Percentiles rank a stretch among this genome's conserved stretches.
Conservation (phyloP, 108 stramenopile genomes). For the Conticribra weissflogii region DNA sequence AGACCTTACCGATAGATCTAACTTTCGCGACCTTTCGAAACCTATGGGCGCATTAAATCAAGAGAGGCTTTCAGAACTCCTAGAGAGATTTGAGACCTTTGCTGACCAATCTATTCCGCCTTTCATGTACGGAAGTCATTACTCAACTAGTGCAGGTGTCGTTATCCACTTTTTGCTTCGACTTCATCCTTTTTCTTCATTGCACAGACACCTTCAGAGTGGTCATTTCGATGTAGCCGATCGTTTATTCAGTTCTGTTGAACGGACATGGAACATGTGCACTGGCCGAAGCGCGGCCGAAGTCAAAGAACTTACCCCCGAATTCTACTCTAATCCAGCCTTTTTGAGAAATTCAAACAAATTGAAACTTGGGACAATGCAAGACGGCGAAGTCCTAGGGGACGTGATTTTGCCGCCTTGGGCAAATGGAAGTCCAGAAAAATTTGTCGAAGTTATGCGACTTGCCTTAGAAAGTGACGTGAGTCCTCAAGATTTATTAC, state of each 20-base stretch:
- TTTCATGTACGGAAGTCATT: constrained; percentile 98
- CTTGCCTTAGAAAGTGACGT: constrained; percentile 80
- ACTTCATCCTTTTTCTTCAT: constrained; percentile 91
- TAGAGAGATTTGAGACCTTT: constrained; percentile 92
- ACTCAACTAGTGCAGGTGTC: constrained; percentile 96
- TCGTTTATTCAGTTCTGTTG: constrained; percentile 94
- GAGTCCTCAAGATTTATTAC: not conserved
- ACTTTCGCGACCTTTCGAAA: constrained; percentile 94
- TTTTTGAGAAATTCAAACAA: constrained; percentile 90
- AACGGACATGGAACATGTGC: constrained; percentile 92
- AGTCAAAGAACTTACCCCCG: constrained; percentile 97
- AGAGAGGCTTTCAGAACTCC: constrained; percentile 87
- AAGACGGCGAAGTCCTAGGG: constrained; percentile 92
- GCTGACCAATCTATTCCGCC: constrained; percentile 93
- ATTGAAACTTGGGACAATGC: constrained; percentile 93
- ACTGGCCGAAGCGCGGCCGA: constrained; percentile 89
- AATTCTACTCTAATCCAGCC: constrained; percentile 93
- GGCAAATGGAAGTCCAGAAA: constrained; percentile 94
- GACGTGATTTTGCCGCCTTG: constrained; percentile 97
- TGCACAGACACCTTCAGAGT: constrained; percentile 93
- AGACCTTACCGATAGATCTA: constrained; percentile 80
- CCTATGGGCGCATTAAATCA: constrained; percentile 96
- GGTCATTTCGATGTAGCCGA: constrained; percentile 98
- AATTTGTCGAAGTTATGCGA: constrained; percentile 87
- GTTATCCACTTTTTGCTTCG: constrained; percentile 96